phyloP scores from a whole-genome alignment of 257 asterid species.

The Petrea volubilis region DNA sequence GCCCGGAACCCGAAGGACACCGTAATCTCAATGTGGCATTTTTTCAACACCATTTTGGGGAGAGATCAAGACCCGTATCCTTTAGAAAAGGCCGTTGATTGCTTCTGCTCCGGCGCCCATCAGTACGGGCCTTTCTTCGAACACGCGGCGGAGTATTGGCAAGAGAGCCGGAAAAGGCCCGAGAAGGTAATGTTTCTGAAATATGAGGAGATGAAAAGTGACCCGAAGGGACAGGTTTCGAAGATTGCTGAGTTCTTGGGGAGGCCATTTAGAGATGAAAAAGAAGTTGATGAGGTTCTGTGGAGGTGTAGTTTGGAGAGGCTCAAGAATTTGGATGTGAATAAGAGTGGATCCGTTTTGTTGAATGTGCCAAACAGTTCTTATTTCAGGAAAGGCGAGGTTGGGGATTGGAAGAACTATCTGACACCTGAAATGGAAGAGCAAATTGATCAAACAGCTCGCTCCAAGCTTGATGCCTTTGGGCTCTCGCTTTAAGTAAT shows the following conservation, averaged over 20 bases:
- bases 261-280: slow-evolving; percentile 27
- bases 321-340: slow-evolving; percentile 46
- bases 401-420: slow-evolving; percentile 45
- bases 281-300: slow-evolving; percentile 32
- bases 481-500: slow-evolving; percentile 34
- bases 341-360: slow-evolving; percentile 30
- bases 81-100: slow-evolving; percentile 25
- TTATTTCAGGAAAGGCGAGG: slow-evolving; percentile 38
- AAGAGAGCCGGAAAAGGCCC: slow-evolving; percentile 33
- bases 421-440: slow-evolving; percentile 41
- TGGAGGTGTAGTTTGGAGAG: slow-evolving; percentile 50
- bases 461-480: slow-evolving; percentile 27
- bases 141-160: slow-evolving; percentile 40
- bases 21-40: slow-evolving; percentile 40
- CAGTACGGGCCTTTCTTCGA: slow-evolving; percentile 39
- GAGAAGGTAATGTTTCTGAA: slow-evolving; percentile 41
- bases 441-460: slow-evolving; percentile 25
- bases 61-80: slow-evolving; percentile 20
- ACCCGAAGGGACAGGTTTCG: slow-evolving; percentile 35
- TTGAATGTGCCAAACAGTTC: slow-evolving; percentile 35
- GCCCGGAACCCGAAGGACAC: slow-evolving; percentile 41
- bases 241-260: slow-evolving; percentile 44
- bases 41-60: slow-evolving; percentile 15
- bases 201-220: slow-evolving; percentile 44
- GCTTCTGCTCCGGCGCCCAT: slow-evolving; percentile 36